Evolutionary conservation across 345 rosid genomes (phyloP), one percentile per base, ranked within the genome.

Genomic region (Eucalyptus guilfoylei): DNA sequence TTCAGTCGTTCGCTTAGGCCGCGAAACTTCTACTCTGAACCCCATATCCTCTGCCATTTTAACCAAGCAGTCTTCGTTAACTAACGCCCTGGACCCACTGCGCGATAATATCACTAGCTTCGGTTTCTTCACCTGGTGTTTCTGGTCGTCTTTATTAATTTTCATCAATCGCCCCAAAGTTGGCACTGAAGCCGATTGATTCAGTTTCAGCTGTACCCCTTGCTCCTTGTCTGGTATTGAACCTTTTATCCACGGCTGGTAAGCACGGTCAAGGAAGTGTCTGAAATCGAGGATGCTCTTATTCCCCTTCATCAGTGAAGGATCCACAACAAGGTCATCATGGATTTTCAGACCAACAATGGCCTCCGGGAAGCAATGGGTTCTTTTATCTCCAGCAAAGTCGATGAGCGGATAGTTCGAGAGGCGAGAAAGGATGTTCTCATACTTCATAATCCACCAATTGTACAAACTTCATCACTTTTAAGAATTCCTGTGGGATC

Each of bases 361-460:
- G 64, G 94, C 99, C 89, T 96, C 97, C 5, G 97, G 91, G 89
- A 97, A 97, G 96, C 99, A 96, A 92, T 95, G 97, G 3, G 92
- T 94, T 89, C 97, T 93, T 50, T 93, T 89, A 90, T 97, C 99
- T 76, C 95, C 92, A 7, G 42, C 91, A 85, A 93, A 96, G 91
- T 97, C 95, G 2, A 97, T 90, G 0, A 92, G 67, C 0, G 94
- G 95, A 91, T 93, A 94, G 87, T 94, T 93, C 0, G 96, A 89
- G 40, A 97, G 95, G 47, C 30, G 94, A 5, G 96, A 90, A 40
- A 97, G 92, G 85, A 97, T 90, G 40, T 94, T 54, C 8, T 93
- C 95, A 48, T 97, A 97, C 91, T 97, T 97, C 91, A 87, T 91
- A 52, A 95, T 92, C 99, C 99, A 97, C 99, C 99, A 97, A 85